Percentiles rank a stretch among this genome's conserved stretches.
Evolutionary conservation across 2,329 filamentous ascomycete genomes (phyloP).

Genomic region (Akanthomyces lecanii): DNA sequence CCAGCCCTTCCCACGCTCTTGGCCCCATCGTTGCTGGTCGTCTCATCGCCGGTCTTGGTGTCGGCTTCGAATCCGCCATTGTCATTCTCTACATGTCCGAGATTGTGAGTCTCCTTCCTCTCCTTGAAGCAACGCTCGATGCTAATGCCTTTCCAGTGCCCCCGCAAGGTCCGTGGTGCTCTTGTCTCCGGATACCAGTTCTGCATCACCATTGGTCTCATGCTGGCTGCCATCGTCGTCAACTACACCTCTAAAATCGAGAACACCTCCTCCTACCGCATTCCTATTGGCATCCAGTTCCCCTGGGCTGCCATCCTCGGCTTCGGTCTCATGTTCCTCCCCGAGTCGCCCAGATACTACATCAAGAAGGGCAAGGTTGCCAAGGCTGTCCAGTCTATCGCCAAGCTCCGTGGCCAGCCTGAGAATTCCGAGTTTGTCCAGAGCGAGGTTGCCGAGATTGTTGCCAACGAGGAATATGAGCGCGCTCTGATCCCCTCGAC

Average conservation of each 20-base stretch:
- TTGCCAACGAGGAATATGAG: conserved; percentile 88
- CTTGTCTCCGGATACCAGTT: conserved; percentile 82
- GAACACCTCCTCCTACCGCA: conserved; percentile 69
- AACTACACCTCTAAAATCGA: conserved; percentile 62
- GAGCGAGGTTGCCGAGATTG: conserved; percentile 75
- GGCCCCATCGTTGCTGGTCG: conserved; percentile 67
- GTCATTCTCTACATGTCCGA: conserved; percentile 87
- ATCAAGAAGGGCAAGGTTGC: conserved; percentile 73
- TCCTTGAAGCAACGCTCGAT: conserved; percentile 16
- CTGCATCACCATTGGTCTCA: conserved; percentile 74
- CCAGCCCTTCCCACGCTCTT: conserved; percentile 43
- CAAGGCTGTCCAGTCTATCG: conserved; percentile 57
- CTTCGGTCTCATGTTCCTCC: conserved; percentile 67
- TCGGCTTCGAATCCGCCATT: conserved; percentile 75
- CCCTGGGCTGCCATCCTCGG: conserved; percentile 74
- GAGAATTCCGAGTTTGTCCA: conserved; percentile 69
- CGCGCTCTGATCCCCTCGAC: conserved; percentile 60
- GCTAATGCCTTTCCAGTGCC: conserved; percentile 35
- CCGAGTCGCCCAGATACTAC: conserved; percentile 81
- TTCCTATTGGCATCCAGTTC: conserved; percentile 77
- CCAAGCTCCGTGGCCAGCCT: conserved; percentile 70
- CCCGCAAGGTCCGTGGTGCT: conserved; percentile 69
- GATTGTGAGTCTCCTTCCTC: conserved; percentile 48
- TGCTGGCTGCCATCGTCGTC: conserved; percentile 70
- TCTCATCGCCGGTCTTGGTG: conserved; percentile 71